Base-by-base conservation (phyloP, 2,329 filamentous ascomycete species). In the Trichoderma arundinaceum region DNA sequence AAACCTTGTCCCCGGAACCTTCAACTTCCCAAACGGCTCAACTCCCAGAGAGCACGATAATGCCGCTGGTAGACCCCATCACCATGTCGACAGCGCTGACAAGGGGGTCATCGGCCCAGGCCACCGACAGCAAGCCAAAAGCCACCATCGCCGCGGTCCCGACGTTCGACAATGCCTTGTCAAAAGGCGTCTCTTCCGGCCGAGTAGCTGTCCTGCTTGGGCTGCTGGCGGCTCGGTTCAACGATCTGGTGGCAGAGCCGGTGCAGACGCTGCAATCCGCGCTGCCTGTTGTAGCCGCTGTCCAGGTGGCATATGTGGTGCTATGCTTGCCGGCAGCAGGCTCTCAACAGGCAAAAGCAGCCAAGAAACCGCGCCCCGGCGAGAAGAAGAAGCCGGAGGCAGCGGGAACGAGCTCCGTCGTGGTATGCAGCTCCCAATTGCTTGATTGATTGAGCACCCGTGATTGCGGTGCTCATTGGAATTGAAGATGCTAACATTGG, bases 151-250 rank as follows among this genome's bases (percentile, higher is more conserved):
- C 77, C 19, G 75, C 81, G 2, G 72, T 83, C 66, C 72, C 76
- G 32, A 74, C 78, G 39, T 70, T 80, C 60, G 72, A 77, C 64
- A 78, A 74, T 39, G 72, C 77, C 15, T 69, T 75, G 51, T 79
- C 81, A 9, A 74, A 79, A 66, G 74, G 84, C 22, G 84, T 90
- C 73, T 86, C 89, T 12, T 83, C 92, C 72, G 76, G 87, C 19
- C 91, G 96, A 70, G 89, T 91, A 0, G 77, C 84, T 32, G 77
- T 92, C 10, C 82, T 96, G 35, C 82, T 92, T 35, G 84, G 83
- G 9, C 77, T 90, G 41, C 88, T 90, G 74, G 82, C 84, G 52
- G 74, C 86, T 68, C 85, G 85, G 44, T 94, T 96, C 77, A 75
- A 79, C 41, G 79, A 83, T 17, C 82, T 96, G 32, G 90, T 96